Base-by-base conservation (phyloP, 176 grass and related monocot species). In the Metroxylon sagu region DNA sequence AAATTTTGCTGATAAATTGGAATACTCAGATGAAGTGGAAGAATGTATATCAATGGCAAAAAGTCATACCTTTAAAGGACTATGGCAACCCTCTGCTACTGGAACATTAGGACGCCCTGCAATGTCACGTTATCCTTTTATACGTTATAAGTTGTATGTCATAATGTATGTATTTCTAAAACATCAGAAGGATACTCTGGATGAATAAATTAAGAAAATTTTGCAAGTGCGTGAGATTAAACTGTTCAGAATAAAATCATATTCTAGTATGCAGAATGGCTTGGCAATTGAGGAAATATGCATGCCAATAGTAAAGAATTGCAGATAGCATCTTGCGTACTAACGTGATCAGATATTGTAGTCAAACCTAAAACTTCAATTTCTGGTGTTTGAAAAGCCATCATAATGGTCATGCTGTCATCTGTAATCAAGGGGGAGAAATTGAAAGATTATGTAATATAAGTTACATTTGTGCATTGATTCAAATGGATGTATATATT, bases 331-430 rank as follows among this genome's bases (percentile, higher is more conserved):
- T 73, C 48, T 6, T 70, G 59, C 2, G 86, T 90, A 3, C 67
- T 82, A 62, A 83, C 82, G 59, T 96, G 90, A 48, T 87, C 92
- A 70, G 88, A 96, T 60, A 90, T 88, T 19, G 92, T 96, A 35
- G 92, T 90, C n/a, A 96, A 82, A 4, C 92, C 92, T 1, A 96
- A 26, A 56, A 96, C 48, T 59, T 80, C 58, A 14, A 96, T 66
- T 21, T 76, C 62, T 16, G 79, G 61, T 4, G 62, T 62, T 59
- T 85, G 77, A 70, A 96, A 84, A 2, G 92, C 92, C 87, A 96
- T 96, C 59, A 96, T 65, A 23, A 90, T 85, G 12, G 87, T 56
- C 54, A 90, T 78, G 28, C 87, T 96, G 56, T 96, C 92, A 60
- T 96, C 92, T 96, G 67, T 3, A 54, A 72, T 6, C 35, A 39